Conservation (phyloP, 306 rosid genomes). For the Lablab purpureus region DNA sequence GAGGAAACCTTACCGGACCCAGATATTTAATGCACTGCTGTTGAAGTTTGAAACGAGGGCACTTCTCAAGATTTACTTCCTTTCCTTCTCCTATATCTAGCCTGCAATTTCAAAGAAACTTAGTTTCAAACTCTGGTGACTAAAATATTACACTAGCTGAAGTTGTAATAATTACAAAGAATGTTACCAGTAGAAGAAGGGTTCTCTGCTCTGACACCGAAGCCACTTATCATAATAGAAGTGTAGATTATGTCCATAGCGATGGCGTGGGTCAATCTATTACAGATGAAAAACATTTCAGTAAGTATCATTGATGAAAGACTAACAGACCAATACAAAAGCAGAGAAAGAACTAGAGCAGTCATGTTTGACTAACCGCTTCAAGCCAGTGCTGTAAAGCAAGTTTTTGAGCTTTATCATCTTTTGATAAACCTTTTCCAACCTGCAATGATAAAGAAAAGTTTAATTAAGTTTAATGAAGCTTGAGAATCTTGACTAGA, state of each 20-base stretch:
- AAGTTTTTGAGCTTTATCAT: slow-evolving; percentile 89
- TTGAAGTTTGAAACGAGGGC: slow-evolving; percentile 86
- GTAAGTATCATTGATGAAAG: slow-evolving; percentile 45
- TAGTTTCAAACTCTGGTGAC: slow-evolving; percentile 28
- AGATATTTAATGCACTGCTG: slow-evolving; percentile 95
- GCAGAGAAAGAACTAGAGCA: slow-evolving; percentile 7
- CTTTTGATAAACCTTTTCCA: slow-evolving; percentile 95
- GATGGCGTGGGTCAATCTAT: slow-evolving; percentile 98
- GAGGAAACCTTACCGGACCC: slow-evolving; percentile 82
- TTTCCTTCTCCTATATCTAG: slow-evolving; percentile 97
- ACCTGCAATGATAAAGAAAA: slow-evolving; percentile 67
- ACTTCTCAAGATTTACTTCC: slow-evolving; percentile 86
- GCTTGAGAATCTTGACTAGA: background rate
- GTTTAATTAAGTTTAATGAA: slow-evolving; percentile 29
- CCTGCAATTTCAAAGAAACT: slow-evolving; percentile 60
- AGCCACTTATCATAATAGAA: slow-evolving; percentile 90
- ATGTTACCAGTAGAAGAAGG: slow-evolving; percentile 96
- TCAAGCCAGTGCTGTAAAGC: slow-evolving; percentile 99
- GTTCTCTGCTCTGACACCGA: slow-evolving; percentile 87
- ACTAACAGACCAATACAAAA: background rate
- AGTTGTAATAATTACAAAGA: slow-evolving; percentile 31
- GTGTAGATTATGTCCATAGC: slow-evolving; percentile 97
- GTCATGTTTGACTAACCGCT: slow-evolving; percentile 74
- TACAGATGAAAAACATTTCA: slow-evolving; percentile 25
- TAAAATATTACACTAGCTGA: background rate